Evolutionary conservation across 257 asterid species (phyloP).

Genomic region (Salvia rosmarinus): DNA sequence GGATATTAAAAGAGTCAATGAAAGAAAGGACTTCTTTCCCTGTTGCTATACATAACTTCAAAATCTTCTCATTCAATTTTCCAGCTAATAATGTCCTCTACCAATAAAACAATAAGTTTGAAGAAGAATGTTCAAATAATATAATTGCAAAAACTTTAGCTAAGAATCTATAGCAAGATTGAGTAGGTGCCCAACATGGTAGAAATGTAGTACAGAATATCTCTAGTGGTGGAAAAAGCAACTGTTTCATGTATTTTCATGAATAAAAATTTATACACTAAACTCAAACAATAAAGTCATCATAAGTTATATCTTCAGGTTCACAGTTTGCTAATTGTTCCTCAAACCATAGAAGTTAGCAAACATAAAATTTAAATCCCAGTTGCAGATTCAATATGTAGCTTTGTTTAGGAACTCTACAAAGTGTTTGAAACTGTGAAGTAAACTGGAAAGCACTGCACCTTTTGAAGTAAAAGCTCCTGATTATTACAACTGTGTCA

Average conservation of each 20-base stretch:
- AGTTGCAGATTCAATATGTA: neutral
- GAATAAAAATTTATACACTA: neutral
- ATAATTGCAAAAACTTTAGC: conserved; percentile 9
- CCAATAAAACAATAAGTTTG: conserved; percentile 40
- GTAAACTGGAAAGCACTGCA: neutral
- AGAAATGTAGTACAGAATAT: neutral
- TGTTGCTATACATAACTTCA: conserved; percentile 81
- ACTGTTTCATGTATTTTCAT: neutral
- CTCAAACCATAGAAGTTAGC: neutral
- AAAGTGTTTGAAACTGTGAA: neutral
- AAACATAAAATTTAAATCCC: neutral
- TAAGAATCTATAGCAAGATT: conserved; percentile 9
- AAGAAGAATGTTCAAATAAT: conserved; percentile 41
- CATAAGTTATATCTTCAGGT: neutral
- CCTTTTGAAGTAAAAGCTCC: neutral
- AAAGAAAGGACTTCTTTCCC: conserved; percentile 79
- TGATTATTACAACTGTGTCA: neutral
- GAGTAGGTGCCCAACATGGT: neutral
- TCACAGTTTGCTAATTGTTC: neutral
- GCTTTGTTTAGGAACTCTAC: neutral
- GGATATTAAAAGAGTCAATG: conserved; percentile 71
- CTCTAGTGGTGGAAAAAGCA: neutral
- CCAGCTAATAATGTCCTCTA: conserved; percentile 94
- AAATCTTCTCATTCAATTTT: conserved; percentile 82
- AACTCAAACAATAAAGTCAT: conserved; percentile 5